These are phyloP conservation scores for Alternaria sp. DNA, from an alignment of 2,329 filamentous ascomycete genomes.

Conservation along the genomic window DNA sequence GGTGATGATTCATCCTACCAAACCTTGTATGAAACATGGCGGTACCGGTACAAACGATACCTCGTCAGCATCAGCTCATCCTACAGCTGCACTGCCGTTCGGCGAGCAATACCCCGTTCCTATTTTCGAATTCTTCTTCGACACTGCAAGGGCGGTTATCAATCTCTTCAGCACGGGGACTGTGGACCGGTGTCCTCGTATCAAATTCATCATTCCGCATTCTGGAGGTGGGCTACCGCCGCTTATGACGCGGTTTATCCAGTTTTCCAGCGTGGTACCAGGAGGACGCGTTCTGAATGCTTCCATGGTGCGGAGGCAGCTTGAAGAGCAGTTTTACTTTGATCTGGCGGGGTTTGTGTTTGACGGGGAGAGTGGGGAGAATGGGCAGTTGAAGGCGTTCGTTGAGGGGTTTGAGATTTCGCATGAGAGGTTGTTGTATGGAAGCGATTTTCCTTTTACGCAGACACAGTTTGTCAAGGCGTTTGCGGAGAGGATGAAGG, in stretches of 20 bases:
- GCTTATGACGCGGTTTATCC: conserved; percentile 56
- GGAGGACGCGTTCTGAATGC: conserved; percentile 42
- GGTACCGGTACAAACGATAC: conserved; percentile 20
- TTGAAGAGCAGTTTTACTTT: conserved; percentile 59
- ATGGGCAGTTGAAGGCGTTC: conserved; percentile 59
- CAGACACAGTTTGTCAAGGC: conserved; percentile 48
- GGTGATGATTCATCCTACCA: conserved; percentile 65
- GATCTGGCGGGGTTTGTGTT: conserved; percentile 63
- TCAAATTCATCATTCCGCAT: conserved; percentile 61
- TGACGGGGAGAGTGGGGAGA: conserved; percentile 44
- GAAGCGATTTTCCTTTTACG: conserved; percentile 64
- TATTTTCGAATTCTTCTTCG: conserved; percentile 63
- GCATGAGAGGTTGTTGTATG: conserved; percentile 59
- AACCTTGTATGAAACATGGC: conserved; percentile 51
- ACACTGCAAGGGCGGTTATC: conserved; percentile 59
- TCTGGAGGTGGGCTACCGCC: conserved; percentile 58
- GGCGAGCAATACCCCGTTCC: conserved; percentile 53
- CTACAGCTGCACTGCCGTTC: conserved; percentile 50
- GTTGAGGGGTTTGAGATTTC: conserved; percentile 53
- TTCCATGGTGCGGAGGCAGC: conserved; percentile 41
- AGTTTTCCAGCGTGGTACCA: conserved; percentile 52
- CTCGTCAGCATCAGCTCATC: conserved; percentile 1
- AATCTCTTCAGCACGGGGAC: conserved; percentile 61
- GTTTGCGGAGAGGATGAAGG: conserved; percentile 55
- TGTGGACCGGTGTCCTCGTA: conserved; percentile 56